phyloP scores from a whole-genome alignment of 306 rosid genomes.

The Vigna angularis region DNA sequence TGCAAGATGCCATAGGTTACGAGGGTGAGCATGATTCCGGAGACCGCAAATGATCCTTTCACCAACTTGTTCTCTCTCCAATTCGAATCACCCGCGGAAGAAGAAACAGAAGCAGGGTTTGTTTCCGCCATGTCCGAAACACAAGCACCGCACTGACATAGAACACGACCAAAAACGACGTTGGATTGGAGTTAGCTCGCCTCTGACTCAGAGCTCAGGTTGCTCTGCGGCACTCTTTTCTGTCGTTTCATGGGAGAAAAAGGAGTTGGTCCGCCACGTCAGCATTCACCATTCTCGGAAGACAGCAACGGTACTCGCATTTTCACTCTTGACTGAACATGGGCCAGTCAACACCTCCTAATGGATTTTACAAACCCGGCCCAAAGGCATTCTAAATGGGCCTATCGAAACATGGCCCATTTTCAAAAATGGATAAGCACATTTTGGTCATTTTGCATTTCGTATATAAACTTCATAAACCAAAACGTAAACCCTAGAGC shows the following conservation, averaged over 20 bases:
- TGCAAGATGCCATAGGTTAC: constrained; percentile 39
- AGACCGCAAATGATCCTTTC: constrained; percentile 27
- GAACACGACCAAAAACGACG: constrained; percentile 23
- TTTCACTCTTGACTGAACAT: constrained; percentile 11
- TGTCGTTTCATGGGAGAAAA: constrained; percentile 1
- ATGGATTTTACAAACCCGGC: background rate
- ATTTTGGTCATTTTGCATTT: background rate
- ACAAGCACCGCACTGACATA: background rate
- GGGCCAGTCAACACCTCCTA: background rate
- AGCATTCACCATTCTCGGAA: constrained; percentile 6
- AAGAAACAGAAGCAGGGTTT: background rate
- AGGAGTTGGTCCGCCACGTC: constrained; percentile 31
- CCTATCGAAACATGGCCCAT: background rate
- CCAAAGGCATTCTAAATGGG: background rate
- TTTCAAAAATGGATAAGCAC: background rate
- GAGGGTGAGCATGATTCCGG: constrained; percentile 40
- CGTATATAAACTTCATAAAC: constrained; percentile 8
- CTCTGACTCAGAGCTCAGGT: background rate
- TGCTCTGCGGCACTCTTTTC: background rate
- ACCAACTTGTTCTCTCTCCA: constrained; percentile 18
- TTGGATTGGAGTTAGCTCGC: background rate
- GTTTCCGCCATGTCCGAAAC: constrained; percentile 23
- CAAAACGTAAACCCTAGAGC: constrained; percentile 48
- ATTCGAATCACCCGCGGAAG: constrained; percentile 1
- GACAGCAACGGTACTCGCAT: constrained; percentile 9